These are phyloP conservation scores for Rostrohypoxylon terebratum DNA, from an alignment of 495 filamentous ascomycete species.

Conservation along the genomic window DNA sequence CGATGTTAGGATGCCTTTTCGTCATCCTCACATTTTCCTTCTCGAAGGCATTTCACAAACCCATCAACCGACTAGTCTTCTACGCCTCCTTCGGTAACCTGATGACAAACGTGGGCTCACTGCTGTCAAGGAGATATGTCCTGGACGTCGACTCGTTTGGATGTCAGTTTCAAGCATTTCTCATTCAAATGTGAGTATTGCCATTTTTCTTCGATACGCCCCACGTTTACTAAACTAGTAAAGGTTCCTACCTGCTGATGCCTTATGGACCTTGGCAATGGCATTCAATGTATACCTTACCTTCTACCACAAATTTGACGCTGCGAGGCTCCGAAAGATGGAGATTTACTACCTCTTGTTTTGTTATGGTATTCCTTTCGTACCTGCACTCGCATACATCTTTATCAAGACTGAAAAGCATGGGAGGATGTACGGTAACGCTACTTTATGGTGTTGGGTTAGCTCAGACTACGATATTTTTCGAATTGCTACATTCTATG, in stretches of 20 bases:
- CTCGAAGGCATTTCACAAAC: conserved; percentile 75
- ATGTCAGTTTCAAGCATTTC: conserved; percentile 81
- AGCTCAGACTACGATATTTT: conserved; percentile 72
- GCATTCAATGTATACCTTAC: conserved; percentile 89
- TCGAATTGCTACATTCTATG: conserved; percentile 84
- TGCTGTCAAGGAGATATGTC: conserved; percentile 74
- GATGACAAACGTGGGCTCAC: conserved; percentile 80
- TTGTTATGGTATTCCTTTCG: conserved; percentile 82
- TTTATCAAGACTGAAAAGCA: conserved; percentile 65
- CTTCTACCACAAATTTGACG: conserved; percentile 81
- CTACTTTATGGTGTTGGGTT: conserved; percentile 90
- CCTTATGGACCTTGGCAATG: conserved; percentile 86
- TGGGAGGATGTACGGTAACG: conserved; percentile 78
- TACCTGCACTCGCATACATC: conserved; percentile 75
- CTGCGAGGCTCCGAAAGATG: conserved; percentile 71
- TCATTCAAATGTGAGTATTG: conserved; percentile 75
- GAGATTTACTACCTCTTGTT: conserved; percentile 77
- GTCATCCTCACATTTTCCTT: conserved; percentile 77
- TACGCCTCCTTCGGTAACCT: conserved; percentile 88
- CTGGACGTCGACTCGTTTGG: conserved; percentile 60
- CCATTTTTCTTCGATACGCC: background rate
- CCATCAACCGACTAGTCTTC: conserved; percentile 90
- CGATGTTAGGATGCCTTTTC: conserved; percentile 76
- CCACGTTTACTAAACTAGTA: conserved; percentile 25
- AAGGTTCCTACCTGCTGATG: conserved; percentile 85